Percentiles rank a stretch among this genome's conserved stretches.
phyloP scores from a whole-genome alignment of 2,329 filamentous ascomycete species.

The Pestalotiopsis sp. region DNA sequence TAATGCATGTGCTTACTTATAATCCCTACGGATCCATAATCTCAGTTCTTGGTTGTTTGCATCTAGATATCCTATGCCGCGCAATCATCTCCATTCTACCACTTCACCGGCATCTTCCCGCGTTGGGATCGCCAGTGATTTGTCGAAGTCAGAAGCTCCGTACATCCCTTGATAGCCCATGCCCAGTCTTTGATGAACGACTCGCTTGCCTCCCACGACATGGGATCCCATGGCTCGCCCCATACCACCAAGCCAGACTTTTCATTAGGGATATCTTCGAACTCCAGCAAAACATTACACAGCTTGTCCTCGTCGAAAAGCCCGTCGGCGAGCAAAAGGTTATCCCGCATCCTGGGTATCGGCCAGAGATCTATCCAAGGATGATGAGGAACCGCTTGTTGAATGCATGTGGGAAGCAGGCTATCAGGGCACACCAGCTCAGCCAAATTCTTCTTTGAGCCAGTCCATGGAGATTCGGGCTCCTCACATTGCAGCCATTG shows the following conservation, averaged over 20 bases:
- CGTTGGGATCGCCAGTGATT: slow-evolving; percentile 34
- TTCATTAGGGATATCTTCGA: background rate
- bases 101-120: background rate
- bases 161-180: slow-evolving; percentile 38
- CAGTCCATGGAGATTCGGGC: background rate
- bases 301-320: slow-evolving; percentile 12
- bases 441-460: background rate
- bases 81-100: background rate
- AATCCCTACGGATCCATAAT: too few relatives aligned
- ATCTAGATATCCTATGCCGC: too few relatives aligned
- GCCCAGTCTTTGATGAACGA: slow-evolving; percentile 49
- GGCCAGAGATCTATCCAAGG: slow-evolving; percentile 17
- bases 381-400: slow-evolving; percentile 10
- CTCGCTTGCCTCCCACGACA: slow-evolving; percentile 50
- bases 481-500: slow-evolving; percentile 12
- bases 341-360: slow-evolving; percentile 14
- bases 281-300: slow-evolving; percentile 13
- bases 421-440: background rate
- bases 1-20: too few relatives aligned
- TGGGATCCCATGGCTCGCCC: slow-evolving; percentile 28
- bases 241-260: slow-evolving; percentile 15
- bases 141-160: slow-evolving; percentile 37
- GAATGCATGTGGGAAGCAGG: slow-evolving; percentile 12
- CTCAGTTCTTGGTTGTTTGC: too few relatives aligned
- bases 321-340: slow-evolving; percentile 6